phyloP scores from a whole-genome alignment of 345 rosid species.

The Moricandia arvensis region DNA sequence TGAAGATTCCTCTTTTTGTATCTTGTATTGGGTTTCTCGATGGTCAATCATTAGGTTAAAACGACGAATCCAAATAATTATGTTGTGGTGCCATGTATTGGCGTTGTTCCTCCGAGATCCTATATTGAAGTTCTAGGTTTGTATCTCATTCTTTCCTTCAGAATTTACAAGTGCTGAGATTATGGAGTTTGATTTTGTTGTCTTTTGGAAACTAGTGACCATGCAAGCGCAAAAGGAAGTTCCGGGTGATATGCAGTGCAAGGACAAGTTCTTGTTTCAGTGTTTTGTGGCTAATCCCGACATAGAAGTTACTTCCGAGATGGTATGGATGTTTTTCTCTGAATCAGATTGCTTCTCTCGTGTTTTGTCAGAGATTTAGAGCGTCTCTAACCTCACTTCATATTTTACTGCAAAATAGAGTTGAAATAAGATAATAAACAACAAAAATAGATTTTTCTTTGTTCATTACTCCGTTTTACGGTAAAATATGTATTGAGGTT shows the following conservation, averaged over 20 bases:
- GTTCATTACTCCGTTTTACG: no score
- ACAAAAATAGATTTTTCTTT: no score
- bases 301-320: slow-evolving; percentile 65
- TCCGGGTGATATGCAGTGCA: slow-evolving; percentile 79
- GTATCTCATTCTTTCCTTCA: not conserved
- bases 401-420: no score
- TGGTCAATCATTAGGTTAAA: slow-evolving; percentile 52
- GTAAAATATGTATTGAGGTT: no score
- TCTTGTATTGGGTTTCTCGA: not conserved
- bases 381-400: no score
- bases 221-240: slow-evolving; percentile 93
- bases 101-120: slow-evolving; percentile 70
- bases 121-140: slow-evolving; percentile 71
- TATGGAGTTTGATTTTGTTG: not conserved
- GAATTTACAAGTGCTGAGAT: not conserved
- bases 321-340: slow-evolving; percentile 39
- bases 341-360: not conserved
- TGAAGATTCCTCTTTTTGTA: not conserved
- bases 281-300: slow-evolving; percentile 58
- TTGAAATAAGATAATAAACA: no score
- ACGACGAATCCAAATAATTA: slow-evolving; percentile 92
- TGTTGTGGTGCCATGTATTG: slow-evolving; percentile 76
- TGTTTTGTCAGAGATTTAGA: not conserved
- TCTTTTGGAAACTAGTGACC: slow-evolving; percentile 48
- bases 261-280: slow-evolving; percentile 61